Percentiles rank a stretch among this genome's conserved stretches.
Conservation (phyloP, 176 grass and related monocot genomes). For the Aegilops sharonensis region DNA sequence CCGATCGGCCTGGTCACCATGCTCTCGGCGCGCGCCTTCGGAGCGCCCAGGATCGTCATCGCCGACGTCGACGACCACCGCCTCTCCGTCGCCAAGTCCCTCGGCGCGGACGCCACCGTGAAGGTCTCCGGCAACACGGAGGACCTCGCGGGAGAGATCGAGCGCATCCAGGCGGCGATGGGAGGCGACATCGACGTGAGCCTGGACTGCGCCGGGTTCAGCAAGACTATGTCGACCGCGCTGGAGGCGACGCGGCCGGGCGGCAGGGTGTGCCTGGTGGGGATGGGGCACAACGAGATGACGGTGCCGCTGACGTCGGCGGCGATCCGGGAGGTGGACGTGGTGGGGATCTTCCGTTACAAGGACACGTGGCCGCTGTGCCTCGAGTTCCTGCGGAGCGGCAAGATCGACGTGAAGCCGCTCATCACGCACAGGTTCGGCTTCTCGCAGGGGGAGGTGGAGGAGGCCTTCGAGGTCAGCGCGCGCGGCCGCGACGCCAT, state of each 20-base stretch:
- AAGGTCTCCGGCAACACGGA: conserved; percentile 35
- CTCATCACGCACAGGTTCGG: conserved; percentile 87
- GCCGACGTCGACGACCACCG: conserved; percentile 86
- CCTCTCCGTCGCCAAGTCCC: conserved; percentile 55
- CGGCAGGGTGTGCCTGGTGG: conserved; percentile 79
- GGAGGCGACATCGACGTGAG: conserved; percentile 65
- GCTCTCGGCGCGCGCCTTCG: conserved; percentile 72
- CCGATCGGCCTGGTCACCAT: conserved; percentile 79
- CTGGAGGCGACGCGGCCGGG: conserved; percentile 65
- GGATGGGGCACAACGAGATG: conserved; percentile 95
- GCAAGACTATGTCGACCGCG: conserved; percentile 90
- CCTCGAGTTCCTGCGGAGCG: conserved; percentile 59
- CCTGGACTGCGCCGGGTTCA: conserved; percentile 84
- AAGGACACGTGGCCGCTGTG: conserved; percentile 95
- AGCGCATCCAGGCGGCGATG: conserved; percentile 51
- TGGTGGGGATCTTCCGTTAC: conserved; percentile 84
- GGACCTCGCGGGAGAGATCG: conserved; percentile 58
- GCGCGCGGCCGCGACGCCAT: conserved; percentile 77
- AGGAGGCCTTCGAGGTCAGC: conserved; percentile 89
- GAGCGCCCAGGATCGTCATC: conserved; percentile 54
- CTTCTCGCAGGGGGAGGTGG: conserved; percentile 77
- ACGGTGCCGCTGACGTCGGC: conserved; percentile 86
- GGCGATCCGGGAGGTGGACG: conserved; percentile 72
- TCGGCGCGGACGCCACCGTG: conserved; percentile 70
- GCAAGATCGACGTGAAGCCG: conserved; percentile 88